phyloP scores from a whole-genome alignment of 116 monocot species.

The Dioscorea cayenensis region DNA sequence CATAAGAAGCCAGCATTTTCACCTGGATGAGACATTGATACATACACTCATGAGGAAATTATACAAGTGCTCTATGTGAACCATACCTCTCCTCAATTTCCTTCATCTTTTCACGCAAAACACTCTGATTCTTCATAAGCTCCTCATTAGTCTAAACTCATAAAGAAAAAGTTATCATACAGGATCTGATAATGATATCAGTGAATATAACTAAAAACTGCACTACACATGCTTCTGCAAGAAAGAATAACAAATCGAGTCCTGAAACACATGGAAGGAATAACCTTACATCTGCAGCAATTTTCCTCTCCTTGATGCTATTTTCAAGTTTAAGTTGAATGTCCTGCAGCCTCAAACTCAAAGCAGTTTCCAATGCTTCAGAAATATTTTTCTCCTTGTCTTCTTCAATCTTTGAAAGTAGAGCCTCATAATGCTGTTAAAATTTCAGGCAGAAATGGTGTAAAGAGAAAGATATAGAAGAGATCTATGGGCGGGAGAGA shows the following conservation, averaged over 20 bases:
- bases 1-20: no score
- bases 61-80: not conserved
- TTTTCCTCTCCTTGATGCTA: conserved; percentile 46
- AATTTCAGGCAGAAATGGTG: not conserved
- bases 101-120: conserved; percentile 51
- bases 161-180: conserved; percentile 2
- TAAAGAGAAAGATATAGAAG: not conserved
- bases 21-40: no score
- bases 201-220: not conserved
- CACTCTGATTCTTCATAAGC: conserved; percentile 60
- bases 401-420: conserved; percentile 52
- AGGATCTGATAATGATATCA: not conserved
- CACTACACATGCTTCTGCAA: not conserved
- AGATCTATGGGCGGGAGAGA: not conserved
- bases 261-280: not conserved
- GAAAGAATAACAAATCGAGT: not conserved
- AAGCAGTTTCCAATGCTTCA: conserved; percentile 65
- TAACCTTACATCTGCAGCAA: conserved; percentile 44
- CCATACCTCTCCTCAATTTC: conserved; percentile 84
- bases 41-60: no score
- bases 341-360: conserved; percentile 49
- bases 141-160: conserved; percentile 66
- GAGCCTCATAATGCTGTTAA: conserved; percentile 74
- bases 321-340: conserved; percentile 59
- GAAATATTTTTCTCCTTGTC: conserved; percentile 46